Conservation (phyloP, 225 moss, liverwort and hornwort genomes). For the Ulota crispa region DNA sequence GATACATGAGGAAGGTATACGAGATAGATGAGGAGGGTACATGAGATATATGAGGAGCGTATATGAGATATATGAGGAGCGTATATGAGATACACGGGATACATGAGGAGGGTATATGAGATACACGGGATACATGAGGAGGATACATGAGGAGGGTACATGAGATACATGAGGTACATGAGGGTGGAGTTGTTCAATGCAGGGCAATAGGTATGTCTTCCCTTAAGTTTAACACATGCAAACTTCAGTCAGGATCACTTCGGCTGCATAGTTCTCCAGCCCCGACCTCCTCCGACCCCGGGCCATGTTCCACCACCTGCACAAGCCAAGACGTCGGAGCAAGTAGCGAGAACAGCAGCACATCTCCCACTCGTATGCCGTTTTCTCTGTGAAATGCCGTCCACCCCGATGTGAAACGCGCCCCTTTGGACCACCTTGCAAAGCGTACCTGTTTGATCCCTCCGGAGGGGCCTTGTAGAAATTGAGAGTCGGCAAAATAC, state of each 20-base stretch:
- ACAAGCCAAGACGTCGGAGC: slow-evolving; percentile 22
- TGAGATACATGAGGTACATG: too few relatives aligned
- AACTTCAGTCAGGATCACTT: background rate
- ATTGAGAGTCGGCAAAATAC: slow-evolving; percentile 1
- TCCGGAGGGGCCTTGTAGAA: slow-evolving; percentile 1
- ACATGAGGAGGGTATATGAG: too few relatives aligned
- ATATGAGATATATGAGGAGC: too few relatives aligned
- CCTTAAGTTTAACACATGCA: too few relatives aligned
- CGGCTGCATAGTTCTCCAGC: background rate
- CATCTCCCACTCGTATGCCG: slow-evolving; percentile 9
- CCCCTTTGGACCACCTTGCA: background rate
- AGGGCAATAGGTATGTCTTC: too few relatives aligned
- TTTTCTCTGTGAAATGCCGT: slow-evolving; percentile 19
- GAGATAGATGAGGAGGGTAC: too few relatives aligned
- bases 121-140: too few relatives aligned
- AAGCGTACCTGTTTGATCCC: background rate
- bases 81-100: too few relatives aligned
- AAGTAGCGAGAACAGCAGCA: slow-evolving; percentile 33
- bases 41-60: too few relatives aligned
- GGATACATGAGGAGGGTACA: too few relatives aligned
- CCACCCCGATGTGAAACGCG: slow-evolving; percentile 28
- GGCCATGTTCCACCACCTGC: slow-evolving; percentile 8
- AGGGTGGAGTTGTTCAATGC: too few relatives aligned
- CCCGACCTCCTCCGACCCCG: background rate
- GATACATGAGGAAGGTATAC: too few relatives aligned